A percentile compares a stretch with the other conserved stretches of the same genome.
Evolutionary conservation across 2,329 filamentous ascomycete genomes (phyloP).

Genomic region (Ophidiomyces ophidiicola): DNA sequence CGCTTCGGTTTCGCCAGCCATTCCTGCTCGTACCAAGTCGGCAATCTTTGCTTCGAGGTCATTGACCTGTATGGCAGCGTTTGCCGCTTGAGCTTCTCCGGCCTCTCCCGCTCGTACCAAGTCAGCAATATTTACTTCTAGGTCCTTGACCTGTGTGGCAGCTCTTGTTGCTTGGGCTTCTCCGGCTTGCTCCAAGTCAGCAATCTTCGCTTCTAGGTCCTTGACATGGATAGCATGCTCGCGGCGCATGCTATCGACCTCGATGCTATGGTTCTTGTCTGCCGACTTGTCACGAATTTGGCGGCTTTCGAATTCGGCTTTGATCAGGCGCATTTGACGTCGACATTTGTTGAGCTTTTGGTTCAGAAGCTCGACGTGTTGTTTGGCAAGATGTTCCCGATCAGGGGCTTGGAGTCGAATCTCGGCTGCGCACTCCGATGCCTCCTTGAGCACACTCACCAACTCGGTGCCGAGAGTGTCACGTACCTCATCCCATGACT

Average conservation of each 20-base stretch:
- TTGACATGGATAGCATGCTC: background rate
- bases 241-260: background rate
- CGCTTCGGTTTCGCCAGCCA: background rate
- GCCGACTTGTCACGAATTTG: background rate
- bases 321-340: constrained; percentile 3
- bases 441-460: constrained; percentile 6
- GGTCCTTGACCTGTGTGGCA: background rate
- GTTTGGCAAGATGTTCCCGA: constrained; percentile 3
- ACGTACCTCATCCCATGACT: constrained; percentile 1
- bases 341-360: constrained; percentile 7
- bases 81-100: no score
- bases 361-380: constrained; percentile 1
- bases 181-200: background rate
- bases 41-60: background rate
- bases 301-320: background rate
- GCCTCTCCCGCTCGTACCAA: background rate
- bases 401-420: background rate
- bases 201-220: background rate
- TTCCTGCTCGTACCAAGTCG: background rate
- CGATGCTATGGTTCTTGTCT: background rate
- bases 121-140: background rate
- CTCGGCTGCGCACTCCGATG: background rate
- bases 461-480: constrained; percentile 1
- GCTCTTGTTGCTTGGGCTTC: no score
- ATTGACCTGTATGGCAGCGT: background rate